Conservation (phyloP, 2,329 filamentous ascomycete genomes). For the Aaosphaeria arxii region DNA sequence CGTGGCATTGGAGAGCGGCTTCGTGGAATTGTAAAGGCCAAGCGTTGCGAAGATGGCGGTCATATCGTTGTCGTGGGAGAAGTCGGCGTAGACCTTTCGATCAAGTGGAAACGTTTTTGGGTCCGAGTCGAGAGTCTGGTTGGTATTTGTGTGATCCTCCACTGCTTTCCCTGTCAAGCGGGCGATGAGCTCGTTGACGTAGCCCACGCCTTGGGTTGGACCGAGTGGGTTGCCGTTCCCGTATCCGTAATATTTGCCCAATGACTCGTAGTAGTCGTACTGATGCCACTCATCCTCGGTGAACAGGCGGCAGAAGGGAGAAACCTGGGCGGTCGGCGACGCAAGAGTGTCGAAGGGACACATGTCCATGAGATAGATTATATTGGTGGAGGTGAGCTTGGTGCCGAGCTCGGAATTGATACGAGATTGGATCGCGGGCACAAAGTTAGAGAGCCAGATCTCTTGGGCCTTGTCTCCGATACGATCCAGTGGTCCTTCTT, state of each 20-base stretch:
- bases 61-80: conserved; percentile 90
- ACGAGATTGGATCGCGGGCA: conserved; percentile 64
- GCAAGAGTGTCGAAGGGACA: conserved; percentile 82
- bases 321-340: conserved; percentile 51
- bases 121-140: conserved; percentile 69
- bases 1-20: conserved; percentile 43
- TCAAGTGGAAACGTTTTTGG: conserved; percentile 70
- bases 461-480: conserved; percentile 49
- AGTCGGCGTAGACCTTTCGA: conserved; percentile 74
- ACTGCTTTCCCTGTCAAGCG: conserved; percentile 70
- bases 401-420: conserved; percentile 69
- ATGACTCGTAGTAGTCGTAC: conserved; percentile 77
- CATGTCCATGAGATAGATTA: conserved; percentile 78
- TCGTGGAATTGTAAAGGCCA: conserved; percentile 70
- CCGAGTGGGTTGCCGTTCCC: conserved; percentile 74
- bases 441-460: conserved; percentile 64
- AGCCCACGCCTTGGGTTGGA: conserved; percentile 82
- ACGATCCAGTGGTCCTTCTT: conserved; percentile 53
- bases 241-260: conserved; percentile 84
- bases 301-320: conserved; percentile 76
- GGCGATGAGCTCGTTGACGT: conserved; percentile 81
- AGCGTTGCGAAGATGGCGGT: conserved; percentile 71
- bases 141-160: conserved; percentile 70
- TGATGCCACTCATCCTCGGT: conserved; percentile 67
- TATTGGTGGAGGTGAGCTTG: conserved; percentile 61